Percentiles rank a stretch among this genome's conserved stretches.
Evolutionary conservation across 768 basidiomycete genomes (phyloP).

Genomic region (Pleurotus djamor): DNA sequence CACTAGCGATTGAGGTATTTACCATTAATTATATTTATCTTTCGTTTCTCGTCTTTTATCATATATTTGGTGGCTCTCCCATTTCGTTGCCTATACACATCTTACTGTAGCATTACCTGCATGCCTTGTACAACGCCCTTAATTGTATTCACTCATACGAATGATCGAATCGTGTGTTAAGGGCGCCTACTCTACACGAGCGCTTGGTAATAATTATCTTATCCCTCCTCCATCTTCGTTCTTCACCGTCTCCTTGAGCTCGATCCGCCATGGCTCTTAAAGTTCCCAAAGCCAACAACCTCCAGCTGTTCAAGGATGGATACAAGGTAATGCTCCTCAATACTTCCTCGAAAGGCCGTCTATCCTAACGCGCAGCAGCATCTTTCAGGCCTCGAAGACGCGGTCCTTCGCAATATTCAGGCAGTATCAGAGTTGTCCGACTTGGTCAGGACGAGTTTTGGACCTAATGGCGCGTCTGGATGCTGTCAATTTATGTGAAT

Average conservation of each 20-base stretch:
- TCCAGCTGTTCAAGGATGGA: constrained; percentile 97
- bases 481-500: not conserved
- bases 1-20: not conserved
- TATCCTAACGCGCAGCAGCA: constrained; percentile 40
- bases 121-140: too few species aligned
- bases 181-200: too few species aligned
- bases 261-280: constrained; percentile 80
- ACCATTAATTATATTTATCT: not conserved
- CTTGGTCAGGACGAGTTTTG: constrained; percentile 95
- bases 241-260: constrained; percentile 9
- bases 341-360: not conserved
- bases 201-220: too few species aligned
- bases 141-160: too few species aligned
- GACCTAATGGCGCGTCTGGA: constrained; percentile 79
- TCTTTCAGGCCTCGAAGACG: constrained; percentile 90
- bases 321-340: constrained; percentile 66
- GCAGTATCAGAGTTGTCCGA: constrained; percentile 95
- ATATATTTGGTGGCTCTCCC: not conserved
- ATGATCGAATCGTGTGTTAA: too few species aligned
- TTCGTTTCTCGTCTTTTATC: not conserved
- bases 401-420: constrained; percentile 94
- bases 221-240: constrained; percentile 1
- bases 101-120: not conserved
- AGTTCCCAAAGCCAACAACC: constrained; percentile 84
- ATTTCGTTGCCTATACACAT: not conserved